Percentiles rank a stretch among this genome's conserved stretches.
phyloP scores from a whole-genome alignment of 2,329 filamentous ascomycete genomes.

The Xylariaceae sp. region DNA sequence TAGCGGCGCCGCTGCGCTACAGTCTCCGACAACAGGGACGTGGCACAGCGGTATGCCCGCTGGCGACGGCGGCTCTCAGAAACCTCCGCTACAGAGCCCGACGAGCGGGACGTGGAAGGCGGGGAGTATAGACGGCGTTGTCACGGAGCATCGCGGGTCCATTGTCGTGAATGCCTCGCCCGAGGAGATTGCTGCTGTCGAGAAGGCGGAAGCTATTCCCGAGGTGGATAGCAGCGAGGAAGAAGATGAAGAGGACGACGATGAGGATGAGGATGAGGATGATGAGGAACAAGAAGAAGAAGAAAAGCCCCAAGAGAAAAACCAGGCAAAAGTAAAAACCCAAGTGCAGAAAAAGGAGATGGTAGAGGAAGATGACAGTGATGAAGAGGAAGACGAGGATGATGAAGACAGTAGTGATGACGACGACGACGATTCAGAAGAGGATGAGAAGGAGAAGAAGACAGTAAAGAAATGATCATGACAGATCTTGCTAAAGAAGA shows the following conservation, averaged over 20 bases:
- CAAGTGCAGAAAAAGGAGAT: slow-evolving; percentile 27
- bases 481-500: too few relatives aligned
- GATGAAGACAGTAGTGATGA: slow-evolving; percentile 14
- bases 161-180: slow-evolving; percentile 31
- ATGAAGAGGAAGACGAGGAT: slow-evolving; percentile 23
- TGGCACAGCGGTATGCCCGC: slow-evolving; percentile 33
- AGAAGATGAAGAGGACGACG: slow-evolving; percentile 27
- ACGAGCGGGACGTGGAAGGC: slow-evolving; percentile 41
- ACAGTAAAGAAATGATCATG: neutral
- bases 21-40: slow-evolving; percentile 43
- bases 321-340: slow-evolving; percentile 20
- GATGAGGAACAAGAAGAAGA: slow-evolving; percentile 22
- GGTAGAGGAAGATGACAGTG: slow-evolving; percentile 27
- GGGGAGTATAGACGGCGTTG: slow-evolving; percentile 12
- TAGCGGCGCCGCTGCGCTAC: slow-evolving; percentile 32
- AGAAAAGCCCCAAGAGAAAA: slow-evolving; percentile 23
- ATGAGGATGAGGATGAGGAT: slow-evolving; percentile 20
- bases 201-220: slow-evolving; percentile 37
- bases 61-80: slow-evolving; percentile 23
- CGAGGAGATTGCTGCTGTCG: slow-evolving; percentile 38
- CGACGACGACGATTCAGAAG: slow-evolving; percentile 13
- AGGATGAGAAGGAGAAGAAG: slow-evolving; percentile 21
- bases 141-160: slow-evolving; percentile 28
- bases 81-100: slow-evolving; percentile 41
- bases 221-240: slow-evolving; percentile 37